These are phyloP conservation scores for Panicum miliaceum DNA, from an alignment of 176 grass and related monocot genomes.

Conservation along the genomic window DNA sequence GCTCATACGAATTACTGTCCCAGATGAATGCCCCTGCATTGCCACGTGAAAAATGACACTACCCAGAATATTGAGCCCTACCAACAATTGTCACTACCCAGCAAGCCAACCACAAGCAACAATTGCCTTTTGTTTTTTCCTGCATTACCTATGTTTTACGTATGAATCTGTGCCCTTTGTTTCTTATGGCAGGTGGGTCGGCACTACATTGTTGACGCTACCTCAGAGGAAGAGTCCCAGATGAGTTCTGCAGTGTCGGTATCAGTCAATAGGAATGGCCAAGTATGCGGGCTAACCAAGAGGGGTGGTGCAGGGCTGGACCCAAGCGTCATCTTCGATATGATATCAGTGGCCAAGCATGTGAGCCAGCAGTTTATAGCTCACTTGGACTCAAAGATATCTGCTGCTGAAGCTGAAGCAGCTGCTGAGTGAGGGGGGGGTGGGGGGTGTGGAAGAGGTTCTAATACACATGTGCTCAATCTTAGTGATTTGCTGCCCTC, in stretches of 20 bases:
- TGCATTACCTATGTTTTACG: not conserved
- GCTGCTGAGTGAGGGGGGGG: conserved; percentile 32
- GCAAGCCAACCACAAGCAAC: not conserved
- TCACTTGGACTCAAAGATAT: conserved; percentile 65
- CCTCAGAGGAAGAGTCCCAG: conserved; percentile 84
- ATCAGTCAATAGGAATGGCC: conserved; percentile 72
- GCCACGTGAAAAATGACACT: not conserved
- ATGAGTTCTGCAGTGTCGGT: conserved; percentile 86
- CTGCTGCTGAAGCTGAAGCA: conserved; percentile 49
- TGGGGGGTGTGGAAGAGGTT: not conserved
- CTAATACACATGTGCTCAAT: not conserved
- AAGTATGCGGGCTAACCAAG: conserved; percentile 80
- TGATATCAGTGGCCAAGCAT: conserved; percentile 83
- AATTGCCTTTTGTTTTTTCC: not conserved
- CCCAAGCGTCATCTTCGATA: conserved; percentile 76
- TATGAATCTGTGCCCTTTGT: not conserved
- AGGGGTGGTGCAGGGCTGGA: conserved; percentile 78
- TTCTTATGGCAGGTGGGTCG: conserved; percentile 60
- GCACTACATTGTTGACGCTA: conserved; percentile 83
- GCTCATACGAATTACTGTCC: not conserved
- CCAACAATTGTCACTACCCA: not conserved
- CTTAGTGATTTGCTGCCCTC: not conserved
- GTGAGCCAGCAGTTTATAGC: conserved; percentile 63
- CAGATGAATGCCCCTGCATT: not conserved
- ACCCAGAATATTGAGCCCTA: not conserved